Conservation (phyloP, 306 rosid species). For the Medicago truncatula region MtrunA17r5.0-ANR NC_053046.1:36429001-36429500, state of each 20-base stretch:
- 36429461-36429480: conserved; percentile 57
- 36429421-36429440: conserved; percentile 64
- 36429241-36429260: conserved; percentile 66
- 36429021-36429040: not conserved
- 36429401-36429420: conserved; percentile 57
- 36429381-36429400: conserved; percentile 51
- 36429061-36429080: too few species aligned
- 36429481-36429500: conserved; percentile 61
- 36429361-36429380: conserved; percentile 59
- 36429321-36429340: conserved; percentile 58
- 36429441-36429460: conserved; percentile 55
- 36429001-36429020: too few species aligned
- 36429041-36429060: too few species aligned
- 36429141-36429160: not conserved
- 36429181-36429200: conserved; percentile 40
- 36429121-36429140: too few species aligned
- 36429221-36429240: conserved; percentile 66
- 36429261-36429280: conserved; percentile 52
- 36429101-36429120: too few species aligned
- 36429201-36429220: conserved; percentile 61
- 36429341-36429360: conserved; percentile 60
- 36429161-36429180: too few species aligned
- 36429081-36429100: too few species aligned
- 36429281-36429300: not conserved
- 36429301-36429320: conserved; percentile 58